Base-by-base conservation (phyloP, 768 basidiomycete genomes). In the Udeniomyces megalosporus region DNA sequence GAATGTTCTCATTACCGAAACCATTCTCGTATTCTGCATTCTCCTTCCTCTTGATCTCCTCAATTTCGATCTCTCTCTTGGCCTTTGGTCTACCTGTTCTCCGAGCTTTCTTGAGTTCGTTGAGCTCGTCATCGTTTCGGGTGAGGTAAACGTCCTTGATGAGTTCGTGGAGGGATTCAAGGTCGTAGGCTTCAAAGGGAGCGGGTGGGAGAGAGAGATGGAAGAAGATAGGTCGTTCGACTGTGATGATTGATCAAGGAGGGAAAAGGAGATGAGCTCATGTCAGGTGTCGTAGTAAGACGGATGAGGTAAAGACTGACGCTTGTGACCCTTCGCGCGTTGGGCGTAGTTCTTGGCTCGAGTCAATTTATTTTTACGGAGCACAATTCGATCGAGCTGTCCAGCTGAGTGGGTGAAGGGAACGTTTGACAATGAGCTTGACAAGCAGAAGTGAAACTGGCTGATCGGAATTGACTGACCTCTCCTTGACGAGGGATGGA, bases 161-260 rank as follows among this genome's bases (percentile, higher is more conserved):
- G 24, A 74, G 66, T 0, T 61, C 67, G 66, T 69, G 64, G 5
- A 74, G 66, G 1, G 66, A 66, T 12, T 62, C 46, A 20, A 74
- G 60, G 11, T 70, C 61, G 47, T 72, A 60, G 1, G 72, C 58
- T 11, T 12, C 52, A 26, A 65, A 70, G 28, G 67, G 64, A 10
- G 70, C 66, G 7, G 70, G 71, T 8, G 70, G 63, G 22, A 74
- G 55, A 8, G 72, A 63, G 62, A 70, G 68, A 57, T 68, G 68
- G 67, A 73, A 74, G 68, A 73, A 73, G 15, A 70, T 46, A 6
- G 72, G 73, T 34, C 72, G 69, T 44, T 69, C 68, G 38, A 73
- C 73, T 74, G 66, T 8, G n/a, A 1, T 31, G 20, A 42, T n/a
- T n/a, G 38, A 42, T 42, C 38, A 42, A 31, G 29, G 20, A 28